phyloP scores from a whole-genome alignment of 2,329 filamentous ascomycete genomes.

The Sclerotinia spermophila region DNA sequence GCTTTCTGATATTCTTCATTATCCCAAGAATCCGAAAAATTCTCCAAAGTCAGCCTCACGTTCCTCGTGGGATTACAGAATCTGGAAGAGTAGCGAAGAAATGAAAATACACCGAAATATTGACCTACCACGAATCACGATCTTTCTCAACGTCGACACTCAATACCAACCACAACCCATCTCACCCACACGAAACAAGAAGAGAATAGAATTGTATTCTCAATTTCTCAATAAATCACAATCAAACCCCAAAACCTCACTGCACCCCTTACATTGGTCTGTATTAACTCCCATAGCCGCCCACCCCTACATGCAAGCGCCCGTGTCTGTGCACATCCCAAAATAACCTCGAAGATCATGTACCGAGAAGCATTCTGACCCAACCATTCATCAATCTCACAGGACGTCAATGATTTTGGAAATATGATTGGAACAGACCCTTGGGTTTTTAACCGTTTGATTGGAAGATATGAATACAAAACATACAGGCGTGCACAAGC shows the following conservation, averaged over 20 bases:
- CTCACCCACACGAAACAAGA: not conserved
- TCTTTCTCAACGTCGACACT: not conserved
- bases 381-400: not conserved
- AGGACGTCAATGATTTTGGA: not conserved
- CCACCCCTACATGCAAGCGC: constrained; percentile 12
- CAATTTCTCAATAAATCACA: not conserved
- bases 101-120: no score
- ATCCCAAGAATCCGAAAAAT: not conserved
- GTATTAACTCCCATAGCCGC: not conserved
- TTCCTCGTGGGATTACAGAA: not conserved
- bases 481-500: not conserved
- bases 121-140: not conserved
- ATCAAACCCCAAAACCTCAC: not conserved
- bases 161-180: not conserved
- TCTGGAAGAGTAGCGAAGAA: not conserved
- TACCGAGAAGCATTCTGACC: not conserved
- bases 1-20: not conserved
- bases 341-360: not conserved
- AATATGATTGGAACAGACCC: not conserved
- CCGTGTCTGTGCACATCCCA: not conserved
- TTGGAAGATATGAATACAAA: not conserved
- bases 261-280: constrained; percentile 1
- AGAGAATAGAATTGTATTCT: not conserved
- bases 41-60: not conserved
- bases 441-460: not conserved